Evolutionary conservation across 2,329 filamentous ascomycete genomes (phyloP), one percentile per base, ranked within the genome.

Genomic region (Aspergillus costaricaensis): DNA sequence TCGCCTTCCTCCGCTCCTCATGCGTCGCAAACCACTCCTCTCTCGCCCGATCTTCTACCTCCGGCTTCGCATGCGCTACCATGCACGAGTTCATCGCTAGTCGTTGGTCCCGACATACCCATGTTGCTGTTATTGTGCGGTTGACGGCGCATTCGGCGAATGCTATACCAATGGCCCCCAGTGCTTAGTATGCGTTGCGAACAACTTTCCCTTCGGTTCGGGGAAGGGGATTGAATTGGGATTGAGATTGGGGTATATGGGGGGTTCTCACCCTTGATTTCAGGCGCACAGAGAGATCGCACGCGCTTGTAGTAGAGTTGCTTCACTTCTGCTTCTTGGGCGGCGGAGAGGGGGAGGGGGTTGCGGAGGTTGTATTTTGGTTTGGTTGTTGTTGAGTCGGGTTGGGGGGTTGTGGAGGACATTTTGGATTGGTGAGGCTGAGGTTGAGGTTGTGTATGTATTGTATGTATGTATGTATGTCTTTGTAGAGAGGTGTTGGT

Each of bases 41-140:
- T 55, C 95, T 83, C 65, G 95, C 95, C 23, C 87, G 88, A 79
- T 99, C 95, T 77, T 96, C 86, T 75, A 96, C 91, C 57, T 85
- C 87, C 65, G 88, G 90, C 65, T 91, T 96, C 58, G 94, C 93
- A 79, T 96, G 90, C 58, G 83, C 78, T 68, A 93, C 83, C 92
- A 99, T 97, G 81, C 95, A 99, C 63, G 82, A 83, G 80, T 99
- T 99, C 95, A 99, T 99, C 38, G 84, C 83, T 64, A 89, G 87
- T 70, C 92, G 90, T 72, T 93, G 85, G 52, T 84, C 79, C 57
- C 92, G 89, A 81, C 95, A 99, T 56, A 88, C 85, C 82, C 95
- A 97, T 12, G 92, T 90, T 60, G 95, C 90, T 59, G 89, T 92
- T 69, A 98, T 86, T 5, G 93, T 98, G 66, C 91, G 90, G 73